Conservation (phyloP, 2,329 filamentous ascomycete genomes). For the Didymella keratinophila region DNA sequence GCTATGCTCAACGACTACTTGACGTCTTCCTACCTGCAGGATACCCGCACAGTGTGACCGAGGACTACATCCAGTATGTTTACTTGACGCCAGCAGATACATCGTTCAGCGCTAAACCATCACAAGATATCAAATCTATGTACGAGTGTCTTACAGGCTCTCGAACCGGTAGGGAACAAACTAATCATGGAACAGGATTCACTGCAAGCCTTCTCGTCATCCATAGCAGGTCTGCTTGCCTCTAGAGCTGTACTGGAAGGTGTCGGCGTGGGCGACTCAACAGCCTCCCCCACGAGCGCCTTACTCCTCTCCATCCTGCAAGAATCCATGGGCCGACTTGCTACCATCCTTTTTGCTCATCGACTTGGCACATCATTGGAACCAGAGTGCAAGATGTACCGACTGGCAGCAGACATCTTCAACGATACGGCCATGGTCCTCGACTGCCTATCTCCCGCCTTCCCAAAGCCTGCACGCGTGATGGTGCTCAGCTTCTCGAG, state of each 20-base stretch:
- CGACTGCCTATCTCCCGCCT: slow-evolving; percentile 80
- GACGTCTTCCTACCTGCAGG: slow-evolving; percentile 85
- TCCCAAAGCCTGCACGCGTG: slow-evolving; percentile 68
- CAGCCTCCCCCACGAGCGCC: slow-evolving; percentile 79
- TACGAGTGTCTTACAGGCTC: slow-evolving; percentile 38
- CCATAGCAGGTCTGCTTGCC: slow-evolving; percentile 80
- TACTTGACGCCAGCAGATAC: neutral
- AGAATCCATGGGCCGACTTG: slow-evolving; percentile 79
- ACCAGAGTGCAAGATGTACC: slow-evolving; percentile 89
- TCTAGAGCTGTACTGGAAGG: slow-evolving; percentile 71
- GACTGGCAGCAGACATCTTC: slow-evolving; percentile 85
- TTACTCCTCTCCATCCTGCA: slow-evolving; percentile 84
- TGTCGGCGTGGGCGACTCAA: slow-evolving; percentile 84
- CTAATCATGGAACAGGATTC: slow-evolving; percentile 65
- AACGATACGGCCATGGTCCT: slow-evolving; percentile 87
- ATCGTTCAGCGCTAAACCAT: neutral
- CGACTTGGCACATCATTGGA: slow-evolving; percentile 82
- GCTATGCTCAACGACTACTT: slow-evolving; percentile 56
- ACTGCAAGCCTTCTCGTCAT: slow-evolving; percentile 83
- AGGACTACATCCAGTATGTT: slow-evolving; percentile 76
- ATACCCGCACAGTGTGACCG: slow-evolving; percentile 85
- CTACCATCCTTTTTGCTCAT: slow-evolving; percentile 87
- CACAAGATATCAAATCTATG: slow-evolving; percentile 71
- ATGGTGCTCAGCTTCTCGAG: slow-evolving; percentile 66
- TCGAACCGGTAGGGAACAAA: neutral